phyloP scores from a whole-genome alignment of 805 yeast species.

The Teunomyces tritomae region DNA sequence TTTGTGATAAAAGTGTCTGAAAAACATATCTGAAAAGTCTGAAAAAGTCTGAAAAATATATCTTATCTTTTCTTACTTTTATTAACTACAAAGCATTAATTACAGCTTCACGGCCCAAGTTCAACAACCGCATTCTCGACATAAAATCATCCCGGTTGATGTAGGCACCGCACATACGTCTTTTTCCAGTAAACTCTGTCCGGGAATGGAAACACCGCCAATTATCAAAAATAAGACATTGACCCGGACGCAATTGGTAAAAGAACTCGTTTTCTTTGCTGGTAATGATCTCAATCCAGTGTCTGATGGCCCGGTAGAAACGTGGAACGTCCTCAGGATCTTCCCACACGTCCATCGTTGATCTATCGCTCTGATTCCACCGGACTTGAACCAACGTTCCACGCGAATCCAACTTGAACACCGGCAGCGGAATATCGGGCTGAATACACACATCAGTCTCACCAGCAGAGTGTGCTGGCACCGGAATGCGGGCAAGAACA shows the following conservation, averaged over 20 bases:
- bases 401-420: slow-evolving; percentile 50
- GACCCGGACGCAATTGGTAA: slow-evolving; percentile 61
- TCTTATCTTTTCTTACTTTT: neutral
- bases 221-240: slow-evolving; percentile 65
- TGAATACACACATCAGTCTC: slow-evolving; percentile 61
- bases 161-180: slow-evolving; percentile 74
- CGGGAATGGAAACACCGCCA: slow-evolving; percentile 73
- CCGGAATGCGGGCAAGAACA: slow-evolving; percentile 45
- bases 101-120: slow-evolving; percentile 47
- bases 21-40: neutral
- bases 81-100: slow-evolving; percentile 22
- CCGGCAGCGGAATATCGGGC: slow-evolving; percentile 55
- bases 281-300: slow-evolving; percentile 55
- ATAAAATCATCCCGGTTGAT: slow-evolving; percentile 66
- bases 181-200: slow-evolving; percentile 61
- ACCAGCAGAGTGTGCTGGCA: slow-evolving; percentile 77
- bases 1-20: neutral
- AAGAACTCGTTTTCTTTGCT: slow-evolving; percentile 49
- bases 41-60: neutral
- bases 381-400: slow-evolving; percentile 60
- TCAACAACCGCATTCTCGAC: slow-evolving; percentile 40
- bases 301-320: slow-evolving; percentile 56
- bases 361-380: slow-evolving; percentile 72
- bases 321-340: slow-evolving; percentile 48
- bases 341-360: slow-evolving; percentile 52